phyloP scores from a whole-genome alignment of 176 grass and related monocot genomes.

The Pontederia paniculata region DNA sequence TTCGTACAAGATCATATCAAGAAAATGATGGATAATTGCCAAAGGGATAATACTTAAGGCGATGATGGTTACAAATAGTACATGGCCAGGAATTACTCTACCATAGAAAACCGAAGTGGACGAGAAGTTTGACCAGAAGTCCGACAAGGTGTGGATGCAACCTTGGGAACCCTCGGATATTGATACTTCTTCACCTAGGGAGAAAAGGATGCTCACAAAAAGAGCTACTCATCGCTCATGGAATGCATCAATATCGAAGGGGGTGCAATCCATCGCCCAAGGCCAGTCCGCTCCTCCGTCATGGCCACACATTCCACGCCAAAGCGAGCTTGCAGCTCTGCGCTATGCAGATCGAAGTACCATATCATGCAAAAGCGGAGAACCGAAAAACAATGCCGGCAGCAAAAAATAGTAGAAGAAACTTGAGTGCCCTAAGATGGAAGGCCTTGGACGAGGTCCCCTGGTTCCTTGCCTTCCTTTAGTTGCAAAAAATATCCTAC shows the following conservation, averaged over 20 bases:
- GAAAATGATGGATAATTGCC: not conserved
- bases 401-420: conserved; percentile 54
- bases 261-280: conserved; percentile 58
- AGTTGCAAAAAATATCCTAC: no score
- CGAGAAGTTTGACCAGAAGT: conserved; percentile 59
- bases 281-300: conserved; percentile 14
- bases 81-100: conserved; percentile 81
- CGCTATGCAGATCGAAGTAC: conserved; percentile 37
- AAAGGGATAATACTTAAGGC: not conserved
- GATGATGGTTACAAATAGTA: conserved; percentile 13
- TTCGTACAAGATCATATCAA: not conserved
- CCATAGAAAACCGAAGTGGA: conserved; percentile 58
- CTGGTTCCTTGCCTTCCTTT: no score
- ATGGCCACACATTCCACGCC: not conserved
- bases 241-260: conserved; percentile 34
- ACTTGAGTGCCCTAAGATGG: conserved; percentile 22
- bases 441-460: no score
- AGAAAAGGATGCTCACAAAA: conserved; percentile 77
- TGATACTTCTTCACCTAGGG: conserved; percentile 49
- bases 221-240: conserved; percentile 79
- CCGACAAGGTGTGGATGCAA: conserved; percentile 71
- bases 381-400: conserved; percentile 57
- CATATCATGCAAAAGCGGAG: conserved; percentile 62
- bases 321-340: conserved; percentile 14
- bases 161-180: conserved; percentile 54